phyloP scores from a whole-genome alignment of 2,329 filamentous ascomycete genomes.

The Colletotrichum sp. region DNA sequence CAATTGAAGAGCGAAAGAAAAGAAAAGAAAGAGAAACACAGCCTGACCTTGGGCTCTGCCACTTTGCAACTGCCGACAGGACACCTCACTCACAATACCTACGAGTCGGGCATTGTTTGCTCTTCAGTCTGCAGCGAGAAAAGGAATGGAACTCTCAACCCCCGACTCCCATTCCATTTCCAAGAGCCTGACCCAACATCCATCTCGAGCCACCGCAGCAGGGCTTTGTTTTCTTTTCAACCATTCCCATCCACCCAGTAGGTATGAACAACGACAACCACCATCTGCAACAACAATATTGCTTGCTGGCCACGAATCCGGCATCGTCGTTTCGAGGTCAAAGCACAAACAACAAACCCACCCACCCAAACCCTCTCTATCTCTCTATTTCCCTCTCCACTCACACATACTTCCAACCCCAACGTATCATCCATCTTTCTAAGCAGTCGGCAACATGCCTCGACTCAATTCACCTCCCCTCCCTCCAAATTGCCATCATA shows the following conservation, averaged over 20 bases:
- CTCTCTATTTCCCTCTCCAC: neutral
- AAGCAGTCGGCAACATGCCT: neutral
- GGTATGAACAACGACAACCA: neutral
- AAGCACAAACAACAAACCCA: constrained; percentile 6
- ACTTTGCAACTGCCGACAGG: neutral
- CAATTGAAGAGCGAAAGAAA: neutral
- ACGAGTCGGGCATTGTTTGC: neutral
- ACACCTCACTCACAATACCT: no score
- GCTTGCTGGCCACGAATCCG: neutral
- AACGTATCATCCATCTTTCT: neutral
- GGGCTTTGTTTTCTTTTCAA: neutral
- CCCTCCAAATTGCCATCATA: neutral
- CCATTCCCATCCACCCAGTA: neutral
- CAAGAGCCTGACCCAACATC: neutral
- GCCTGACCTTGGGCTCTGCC: neutral
- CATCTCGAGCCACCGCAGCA: neutral
- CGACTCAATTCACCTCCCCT: neutral
- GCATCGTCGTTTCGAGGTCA: constrained; percentile 3
- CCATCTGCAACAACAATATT: neutral
- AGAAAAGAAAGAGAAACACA: neutral
- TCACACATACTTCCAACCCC: neutral
- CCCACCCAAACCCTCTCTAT: neutral
- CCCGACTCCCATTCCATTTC: neutral
- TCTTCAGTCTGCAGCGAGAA: neutral
- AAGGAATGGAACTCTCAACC: neutral